Conservation (phyloP, 176 grass and related monocot genomes). For the Poa pratensis region DNA sequence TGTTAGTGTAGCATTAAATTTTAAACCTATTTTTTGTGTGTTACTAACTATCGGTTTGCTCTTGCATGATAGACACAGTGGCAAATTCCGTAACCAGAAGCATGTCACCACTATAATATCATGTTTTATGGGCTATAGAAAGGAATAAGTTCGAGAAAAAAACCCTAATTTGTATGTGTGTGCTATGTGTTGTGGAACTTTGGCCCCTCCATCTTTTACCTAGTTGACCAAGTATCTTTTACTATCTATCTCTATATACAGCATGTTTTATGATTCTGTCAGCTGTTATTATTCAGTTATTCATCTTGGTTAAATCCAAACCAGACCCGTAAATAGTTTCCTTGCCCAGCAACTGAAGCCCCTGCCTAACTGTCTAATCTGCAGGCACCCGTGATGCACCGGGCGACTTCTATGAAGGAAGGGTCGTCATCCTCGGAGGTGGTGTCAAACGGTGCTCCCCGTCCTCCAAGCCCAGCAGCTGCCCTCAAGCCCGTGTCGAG, state of each 20-base stretch:
- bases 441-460: neutral
- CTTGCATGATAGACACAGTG: neutral
- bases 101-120: neutral
- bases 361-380: conserved; percentile 1
- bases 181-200: conserved; percentile 1
- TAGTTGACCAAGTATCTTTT: neutral
- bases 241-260: neutral
- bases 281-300: neutral
- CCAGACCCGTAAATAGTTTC: neutral
- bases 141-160: neutral
- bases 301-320: neutral
- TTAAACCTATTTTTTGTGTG: conserved; percentile 26
- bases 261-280: neutral
- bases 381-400: conserved; percentile 29
- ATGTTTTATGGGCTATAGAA: neutral
- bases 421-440: neutral
- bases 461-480: neutral
- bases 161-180: neutral
- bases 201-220: neutral
- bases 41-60: neutral
- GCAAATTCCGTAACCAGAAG: neutral
- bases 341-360: neutral
- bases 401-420: conserved; percentile 51
- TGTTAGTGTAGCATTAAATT: neutral
- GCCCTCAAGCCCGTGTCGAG: conserved; percentile 13